Percentiles rank a stretch among this genome's conserved stretches.
These are phyloP conservation scores for Delitschia confertaspora DNA, from an alignment of 495 filamentous ascomycete genomes.

Conservation along the genomic window DNA sequence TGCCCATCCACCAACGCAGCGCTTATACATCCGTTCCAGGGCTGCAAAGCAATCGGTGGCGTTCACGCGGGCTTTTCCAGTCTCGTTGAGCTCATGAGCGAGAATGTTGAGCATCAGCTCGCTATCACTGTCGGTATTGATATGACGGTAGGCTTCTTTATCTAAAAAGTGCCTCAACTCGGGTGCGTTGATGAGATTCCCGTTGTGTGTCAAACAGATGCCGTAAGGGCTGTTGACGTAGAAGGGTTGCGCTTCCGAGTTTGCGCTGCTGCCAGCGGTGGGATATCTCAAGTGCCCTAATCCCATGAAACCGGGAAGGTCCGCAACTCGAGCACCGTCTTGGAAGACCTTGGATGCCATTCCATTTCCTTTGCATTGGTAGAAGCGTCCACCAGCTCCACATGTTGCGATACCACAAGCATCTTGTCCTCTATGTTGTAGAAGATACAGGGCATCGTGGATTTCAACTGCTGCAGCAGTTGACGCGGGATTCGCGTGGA, in stretches of 20 bases:
- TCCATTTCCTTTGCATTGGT: constrained; percentile 86
- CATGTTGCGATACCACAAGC: constrained; percentile 83
- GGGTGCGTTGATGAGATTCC: constrained; percentile 89
- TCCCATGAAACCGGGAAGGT: constrained; percentile 85
- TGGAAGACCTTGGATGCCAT: constrained; percentile 84
- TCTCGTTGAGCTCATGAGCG: constrained; percentile 86
- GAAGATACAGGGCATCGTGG: constrained; percentile 82
- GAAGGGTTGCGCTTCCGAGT: constrained; percentile 76
- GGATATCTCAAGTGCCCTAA: constrained; percentile 85
- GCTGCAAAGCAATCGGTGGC: constrained; percentile 78
- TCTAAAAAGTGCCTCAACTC: constrained; percentile 74
- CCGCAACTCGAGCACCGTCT: constrained; percentile 62
- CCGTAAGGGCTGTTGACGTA: constrained; percentile 92
- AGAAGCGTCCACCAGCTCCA: constrained; percentile 67
- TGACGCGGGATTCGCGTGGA: constrained; percentile 58
- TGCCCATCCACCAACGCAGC: constrained; percentile 77
- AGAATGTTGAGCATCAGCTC: constrained; percentile 95
- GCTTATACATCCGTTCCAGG: constrained; percentile 63
- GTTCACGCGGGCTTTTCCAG: constrained; percentile 93
- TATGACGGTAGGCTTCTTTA: constrained; percentile 81
- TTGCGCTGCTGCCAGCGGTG: constrained; percentile 78
- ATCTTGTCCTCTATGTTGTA: constrained; percentile 85
- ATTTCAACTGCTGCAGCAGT: constrained; percentile 63
- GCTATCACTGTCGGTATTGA: constrained; percentile 93
- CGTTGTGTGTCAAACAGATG: constrained; percentile 64